Base-by-base conservation (phyloP, 371 early-diverging fungal genomes). In the Batkoa obscura region DNA sequence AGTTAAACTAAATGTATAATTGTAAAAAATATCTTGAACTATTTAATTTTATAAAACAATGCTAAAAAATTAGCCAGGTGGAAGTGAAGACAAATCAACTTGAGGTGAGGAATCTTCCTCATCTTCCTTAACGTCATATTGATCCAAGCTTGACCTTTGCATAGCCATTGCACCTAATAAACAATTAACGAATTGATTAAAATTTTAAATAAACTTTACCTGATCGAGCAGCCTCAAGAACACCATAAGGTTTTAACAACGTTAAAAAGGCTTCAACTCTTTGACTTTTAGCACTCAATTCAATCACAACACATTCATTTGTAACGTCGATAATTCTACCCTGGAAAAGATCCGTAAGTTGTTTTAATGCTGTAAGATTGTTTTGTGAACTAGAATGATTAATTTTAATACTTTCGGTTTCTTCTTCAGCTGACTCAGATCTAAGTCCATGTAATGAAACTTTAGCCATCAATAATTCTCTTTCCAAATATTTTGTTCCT, bases 281-380 rank as follows among this genome's bases (percentile, higher is more conserved):
- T 45, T 75, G 72, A 35, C 86, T 77, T 63, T 90, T 93, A 41
- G 93, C 90, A 55, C 82, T 80, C 52, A 96, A 62, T 65, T 94
- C 91, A 10, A 93, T 72, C 10, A 88, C 76, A 2, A 85, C 73
- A 38, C 79, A 79, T 52, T 89, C 90, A 42, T 76, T 67, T 2
- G 81, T 78, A 8, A 96, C 89, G 68, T 96, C 94, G 15, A 90
- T 85, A n/a, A 96, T 70, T 58, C 74, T 75, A 59, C 86, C 97
- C 46, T 78, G 74, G 70, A 96, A 94, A 56, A 93, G 68, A 39
- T 78, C 74, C 12, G 92, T 73, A 43, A 94, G 72, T 60, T 88
- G 56, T 2, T 13, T 37, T 43, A 45, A 48, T 15, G 12, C 37
- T 23, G 15, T 30, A 5, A 31, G 1, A 6, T 49, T 50, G 31